Evolutionary conservation across 2,329 filamentous ascomycete species (phyloP), one percentile per base, ranked within the genome.

Genomic region (Sarocladium brachiariae): DNA sequence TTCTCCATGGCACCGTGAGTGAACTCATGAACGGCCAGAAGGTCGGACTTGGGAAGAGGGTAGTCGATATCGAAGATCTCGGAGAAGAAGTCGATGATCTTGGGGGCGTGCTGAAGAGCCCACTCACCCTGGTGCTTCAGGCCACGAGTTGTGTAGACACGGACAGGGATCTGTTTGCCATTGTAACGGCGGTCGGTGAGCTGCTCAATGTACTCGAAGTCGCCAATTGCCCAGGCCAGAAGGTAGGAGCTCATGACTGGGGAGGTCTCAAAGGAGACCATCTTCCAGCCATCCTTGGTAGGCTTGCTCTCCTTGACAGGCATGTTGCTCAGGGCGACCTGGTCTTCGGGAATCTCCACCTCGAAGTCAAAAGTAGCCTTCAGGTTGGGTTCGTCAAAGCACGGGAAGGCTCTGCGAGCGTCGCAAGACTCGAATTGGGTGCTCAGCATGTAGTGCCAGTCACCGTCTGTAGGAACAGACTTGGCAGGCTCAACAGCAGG

Each of bases 361-460:
- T 90, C 80, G 53, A 99, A 87, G 67, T 96, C 91, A 63, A 96
- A 97, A 2, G 90, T 92, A 10, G 93, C 89, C 72, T 99, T 99
- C 56, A 97, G 78, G 62, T 95, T 96, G 37, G 93, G 93, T 72
- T 99, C 93, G 64, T 99, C 93, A 63, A 97, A 97, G 73, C 93
- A 99, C 45, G 93, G 93, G 71, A 99, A 96, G 8, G 93, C 92
- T 58, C 91, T 80, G 57, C 93, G 86, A 54, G 93, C 93, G 70
- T 99, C 93, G 63, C 90, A 96, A 41, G 91, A 86, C 74, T 99
- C 93, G 64, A 99, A 99, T 66, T 99, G 93, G 46, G 93, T 99
- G 73, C 89, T 95, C 68, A 96, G 75, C 87, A 92, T 91, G 64
- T 80, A 79, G 66, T 82, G 79, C 63, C 76, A 80, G 60, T 83